Percentiles rank a stretch among this genome's conserved stretches.
Conservation (phyloP, 257 asterid species). For the Nicotiana otophora region DNA sequence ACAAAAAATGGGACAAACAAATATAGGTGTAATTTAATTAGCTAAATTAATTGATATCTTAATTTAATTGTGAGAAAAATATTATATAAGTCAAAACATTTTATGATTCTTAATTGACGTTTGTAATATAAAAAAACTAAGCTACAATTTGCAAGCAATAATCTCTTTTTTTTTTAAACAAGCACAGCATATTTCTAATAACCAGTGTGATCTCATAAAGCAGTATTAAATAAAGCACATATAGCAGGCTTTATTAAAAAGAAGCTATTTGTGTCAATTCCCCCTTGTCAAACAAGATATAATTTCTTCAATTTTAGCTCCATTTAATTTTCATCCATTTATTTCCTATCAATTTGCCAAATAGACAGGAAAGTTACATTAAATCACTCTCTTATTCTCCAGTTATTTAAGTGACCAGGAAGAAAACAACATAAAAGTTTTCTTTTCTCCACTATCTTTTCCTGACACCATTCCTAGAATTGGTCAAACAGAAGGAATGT, state of each 20-base stretch:
- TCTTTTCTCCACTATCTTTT: background rate
- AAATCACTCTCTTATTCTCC: background rate
- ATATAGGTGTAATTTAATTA: too few species aligned
- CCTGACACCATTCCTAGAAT: background rate
- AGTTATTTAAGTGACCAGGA: background rate
- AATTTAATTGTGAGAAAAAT: background rate
- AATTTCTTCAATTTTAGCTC: background rate
- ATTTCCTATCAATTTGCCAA: too few species aligned
- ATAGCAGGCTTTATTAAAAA: background rate
- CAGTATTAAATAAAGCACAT: background rate
- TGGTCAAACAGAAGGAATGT: background rate
- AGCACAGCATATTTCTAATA: background rate
- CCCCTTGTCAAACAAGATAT: background rate
- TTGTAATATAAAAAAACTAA: background rate
- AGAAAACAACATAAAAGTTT: background rate
- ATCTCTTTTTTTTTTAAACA: background rate
- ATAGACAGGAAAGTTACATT: too few species aligned
- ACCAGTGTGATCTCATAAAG: background rate
- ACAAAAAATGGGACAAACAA: background rate
- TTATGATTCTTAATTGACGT: background rate
- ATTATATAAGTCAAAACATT: background rate
- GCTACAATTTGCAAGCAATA: background rate
- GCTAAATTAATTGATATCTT: background rate
- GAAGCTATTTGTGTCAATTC: background rate
- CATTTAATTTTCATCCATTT: background rate